Percentiles rank a stretch among this genome's conserved stretches.
phyloP scores from a whole-genome alignment of 257 asterid species.

The Solanum virginianum region DNA sequence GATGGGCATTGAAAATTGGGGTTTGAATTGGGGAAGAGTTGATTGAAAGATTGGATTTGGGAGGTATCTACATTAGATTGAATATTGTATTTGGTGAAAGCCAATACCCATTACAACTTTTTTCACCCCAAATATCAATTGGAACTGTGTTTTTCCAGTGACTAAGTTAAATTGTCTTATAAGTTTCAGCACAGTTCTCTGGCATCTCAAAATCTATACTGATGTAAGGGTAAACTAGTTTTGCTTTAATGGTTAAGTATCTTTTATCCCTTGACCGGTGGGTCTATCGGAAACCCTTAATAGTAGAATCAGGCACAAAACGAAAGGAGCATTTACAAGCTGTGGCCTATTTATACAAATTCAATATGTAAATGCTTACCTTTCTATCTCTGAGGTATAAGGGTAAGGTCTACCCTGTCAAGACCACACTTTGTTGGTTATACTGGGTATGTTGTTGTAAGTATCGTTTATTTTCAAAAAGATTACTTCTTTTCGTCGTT shows the following conservation, averaged over 20 bases:
- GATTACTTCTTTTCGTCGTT: neutral
- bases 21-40: constrained; percentile 11
- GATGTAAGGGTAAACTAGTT: neutral
- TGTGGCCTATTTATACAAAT: neutral
- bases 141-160: neutral
- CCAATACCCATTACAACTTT: constrained; percentile 1
- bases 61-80: neutral
- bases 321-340: neutral
- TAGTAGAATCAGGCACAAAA: neutral
- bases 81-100: neutral
- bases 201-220: neutral
- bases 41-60: constrained; percentile 1
- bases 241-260: neutral
- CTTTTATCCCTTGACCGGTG: neutral
- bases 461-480: neutral
- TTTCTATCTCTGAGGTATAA: neutral
- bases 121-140: neutral
- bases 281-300: neutral
- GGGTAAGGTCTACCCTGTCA: neutral
- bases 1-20: constrained; percentile 17
- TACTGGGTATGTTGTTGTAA: neutral
- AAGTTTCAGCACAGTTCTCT: neutral
- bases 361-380: neutral
- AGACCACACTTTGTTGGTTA: neutral
- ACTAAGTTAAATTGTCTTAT: neutral